These are phyloP conservation scores for Exserohilum rostratum DNA, from an alignment of 2,329 filamentous ascomycete genomes.

Conservation along the genomic window DNA sequence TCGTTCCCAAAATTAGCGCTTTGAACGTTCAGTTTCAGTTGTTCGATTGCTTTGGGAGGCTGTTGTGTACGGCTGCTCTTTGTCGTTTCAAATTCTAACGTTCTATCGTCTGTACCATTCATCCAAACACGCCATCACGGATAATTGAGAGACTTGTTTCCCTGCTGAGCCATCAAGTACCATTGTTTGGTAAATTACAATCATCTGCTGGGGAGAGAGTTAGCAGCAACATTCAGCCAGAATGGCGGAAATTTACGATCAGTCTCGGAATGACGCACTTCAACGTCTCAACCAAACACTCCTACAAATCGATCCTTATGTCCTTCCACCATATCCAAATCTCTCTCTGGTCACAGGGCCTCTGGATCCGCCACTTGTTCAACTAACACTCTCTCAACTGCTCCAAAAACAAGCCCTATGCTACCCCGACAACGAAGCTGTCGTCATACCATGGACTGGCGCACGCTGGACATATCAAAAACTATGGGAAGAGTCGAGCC, in stretches of 20 bases:
- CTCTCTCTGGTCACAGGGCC: conserved; percentile 70
- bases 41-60: conserved; percentile 24
- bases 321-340: conserved; percentile 47
- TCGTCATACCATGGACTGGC: conserved; percentile 78
- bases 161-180: background rate
- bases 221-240: background rate
- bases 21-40: conserved; percentile 14
- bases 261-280: conserved; percentile 36
- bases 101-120: conserved; percentile 21
- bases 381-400: conserved; percentile 74
- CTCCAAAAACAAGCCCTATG: conserved; percentile 72
- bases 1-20: conserved; percentile 18
- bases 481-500: conserved; percentile 48
- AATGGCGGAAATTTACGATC: conserved; percentile 39
- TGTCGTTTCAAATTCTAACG: conserved; percentile 17
- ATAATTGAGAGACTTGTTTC: background rate
- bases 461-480: conserved; percentile 70
- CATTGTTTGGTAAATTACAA: background rate
- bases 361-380: conserved; percentile 70
- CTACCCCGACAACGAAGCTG: conserved; percentile 69
- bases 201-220: background rate
- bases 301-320: conserved; percentile 47
- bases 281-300: conserved; percentile 47
- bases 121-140: conserved; percentile 16
- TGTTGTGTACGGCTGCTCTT: conserved; percentile 28